Evolutionary conservation across 2,329 filamentous ascomycete genomes (phyloP), one percentile per base, ranked within the genome.

Genomic region (Endothia cerciana): DNA sequence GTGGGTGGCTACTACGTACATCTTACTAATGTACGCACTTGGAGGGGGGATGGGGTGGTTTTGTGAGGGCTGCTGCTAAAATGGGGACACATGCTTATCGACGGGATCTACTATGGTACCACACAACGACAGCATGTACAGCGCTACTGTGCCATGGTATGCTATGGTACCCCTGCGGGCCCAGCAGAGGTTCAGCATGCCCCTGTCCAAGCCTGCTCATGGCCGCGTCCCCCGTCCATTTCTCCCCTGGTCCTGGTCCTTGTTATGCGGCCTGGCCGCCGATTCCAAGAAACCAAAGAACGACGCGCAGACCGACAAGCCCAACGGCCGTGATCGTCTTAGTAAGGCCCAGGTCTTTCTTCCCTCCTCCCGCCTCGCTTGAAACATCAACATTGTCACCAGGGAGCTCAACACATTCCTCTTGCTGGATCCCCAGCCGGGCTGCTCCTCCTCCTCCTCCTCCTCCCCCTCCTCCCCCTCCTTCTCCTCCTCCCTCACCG

Each of bases 281-380:
- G 47, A 51, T 17, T 49, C 22, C 45, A 49, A 49, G 45, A 25
- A 47, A 47, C 13, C 47, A 22, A 22, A 49, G 47, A 51, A 51
- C 47, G n/a, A 51, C 22, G 47, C 28, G 47, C 47, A 51, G n/a
- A 47, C 43, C 10, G n/a, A 22, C 43, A 51, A 51, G 25, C 17
- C 25, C 47, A 49, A 49, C 47, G 22, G 47, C 22, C 13, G 47
- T 28, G 47, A 49, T 49, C 4, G 11, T 49, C 47, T 49, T 49
- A 28, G 47, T 49, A 22, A 49, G 45, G n/a, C 4, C 45, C 45
- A 49, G 22, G 8, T 51, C 13, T 6, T 28, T 28, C 4, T 19
- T 7, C 25, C 33, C 33, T 28, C 45, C n/a, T 49, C n/a, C 22
- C 22, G 45, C 11, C 22, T 22, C 25, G 45, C 22, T 51, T 28